Conservation (phyloP, 495 filamentous ascomycete species). For the Penicillium subrubescens region DNA sequence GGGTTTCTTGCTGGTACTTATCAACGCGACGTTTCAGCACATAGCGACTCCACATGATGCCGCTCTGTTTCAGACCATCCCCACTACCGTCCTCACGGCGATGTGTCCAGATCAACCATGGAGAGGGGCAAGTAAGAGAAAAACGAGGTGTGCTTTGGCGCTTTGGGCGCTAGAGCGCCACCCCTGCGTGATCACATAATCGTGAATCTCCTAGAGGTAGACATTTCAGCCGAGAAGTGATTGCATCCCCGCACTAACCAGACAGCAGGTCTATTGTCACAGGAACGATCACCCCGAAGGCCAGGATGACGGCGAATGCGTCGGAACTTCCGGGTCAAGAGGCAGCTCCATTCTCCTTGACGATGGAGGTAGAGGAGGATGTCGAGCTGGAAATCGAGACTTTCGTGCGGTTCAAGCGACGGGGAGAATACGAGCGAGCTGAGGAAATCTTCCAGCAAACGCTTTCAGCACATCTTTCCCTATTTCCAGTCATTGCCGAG, state of each 20-base stretch:
- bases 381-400: constrained; percentile 9
- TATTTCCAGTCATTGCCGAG: not conserved
- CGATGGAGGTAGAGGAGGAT: constrained; percentile 7
- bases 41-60: not conserved
- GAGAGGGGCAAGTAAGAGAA: not conserved
- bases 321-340: not conserved
- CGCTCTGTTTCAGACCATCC: not conserved
- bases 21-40: not conserved
- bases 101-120: not conserved
- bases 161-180: not conserved
- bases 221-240: not conserved
- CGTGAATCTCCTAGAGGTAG: not conserved
- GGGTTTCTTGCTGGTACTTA: not conserved
- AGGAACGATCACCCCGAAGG: not conserved
- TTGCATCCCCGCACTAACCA: not conserved
- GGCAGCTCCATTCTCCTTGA: not conserved
- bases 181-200: not conserved
- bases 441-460: not conserved
- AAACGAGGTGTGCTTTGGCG: not conserved
- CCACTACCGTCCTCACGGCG: not conserved
- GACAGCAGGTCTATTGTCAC: not conserved
- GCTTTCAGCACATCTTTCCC: not conserved
- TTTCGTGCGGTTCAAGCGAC: constrained; percentile 10
- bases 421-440: not conserved
- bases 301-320: not conserved